Evolutionary conservation across 192 early-diverging fungal genomes (phyloP).

Genomic region (Coemansia sp.): DNA sequence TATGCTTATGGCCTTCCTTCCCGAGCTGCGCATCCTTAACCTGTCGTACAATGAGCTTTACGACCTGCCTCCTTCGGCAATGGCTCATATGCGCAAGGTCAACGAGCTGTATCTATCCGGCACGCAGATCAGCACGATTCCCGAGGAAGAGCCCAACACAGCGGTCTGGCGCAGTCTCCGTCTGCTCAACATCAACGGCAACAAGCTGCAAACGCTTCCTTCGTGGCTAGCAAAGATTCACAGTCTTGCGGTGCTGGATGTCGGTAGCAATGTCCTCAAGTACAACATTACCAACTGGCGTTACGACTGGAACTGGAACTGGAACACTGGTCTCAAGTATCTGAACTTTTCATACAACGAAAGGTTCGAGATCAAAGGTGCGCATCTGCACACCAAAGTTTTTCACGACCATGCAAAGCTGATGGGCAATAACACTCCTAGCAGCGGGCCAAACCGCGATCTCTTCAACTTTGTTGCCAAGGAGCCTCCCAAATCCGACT

Average conservation of each 20-base stretch:
- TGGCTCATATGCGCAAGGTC: conserved; percentile 68
- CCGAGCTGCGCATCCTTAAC: conserved; percentile 76
- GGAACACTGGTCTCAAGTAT: conserved; percentile 86
- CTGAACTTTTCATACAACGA: conserved; percentile 91
- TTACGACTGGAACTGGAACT: conserved; percentile 97
- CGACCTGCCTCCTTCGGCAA: conserved; percentile 76
- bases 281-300: conserved; percentile 95
- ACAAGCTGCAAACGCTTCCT: conserved; percentile 85
- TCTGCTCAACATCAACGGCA: conserved; percentile 84
- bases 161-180: conserved; percentile 68
- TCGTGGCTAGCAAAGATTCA: conserved; percentile 89
- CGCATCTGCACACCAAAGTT: conserved; percentile 55
- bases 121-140: conserved; percentile 78
- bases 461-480: conserved; percentile 51
- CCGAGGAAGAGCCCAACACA: conserved; percentile 75
- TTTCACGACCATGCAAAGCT: conserved; percentile 54
- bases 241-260: conserved; percentile 75
- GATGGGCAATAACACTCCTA: conserved; percentile 27
- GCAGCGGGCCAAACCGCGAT: conserved; percentile 34
- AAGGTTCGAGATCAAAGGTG: conserved; percentile 80
- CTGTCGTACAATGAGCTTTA: conserved; percentile 76
- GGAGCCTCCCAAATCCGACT: conserved; percentile 61
- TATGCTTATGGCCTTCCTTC: conserved; percentile 69
- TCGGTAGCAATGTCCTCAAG: conserved; percentile 83
- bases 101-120: conserved; percentile 80